Percentiles rank a stretch among this genome's conserved stretches.
These are phyloP conservation scores for Effrenium voratum DNA, from an alignment of 73 alveolate genomes.

Conservation along the genomic window DNA sequence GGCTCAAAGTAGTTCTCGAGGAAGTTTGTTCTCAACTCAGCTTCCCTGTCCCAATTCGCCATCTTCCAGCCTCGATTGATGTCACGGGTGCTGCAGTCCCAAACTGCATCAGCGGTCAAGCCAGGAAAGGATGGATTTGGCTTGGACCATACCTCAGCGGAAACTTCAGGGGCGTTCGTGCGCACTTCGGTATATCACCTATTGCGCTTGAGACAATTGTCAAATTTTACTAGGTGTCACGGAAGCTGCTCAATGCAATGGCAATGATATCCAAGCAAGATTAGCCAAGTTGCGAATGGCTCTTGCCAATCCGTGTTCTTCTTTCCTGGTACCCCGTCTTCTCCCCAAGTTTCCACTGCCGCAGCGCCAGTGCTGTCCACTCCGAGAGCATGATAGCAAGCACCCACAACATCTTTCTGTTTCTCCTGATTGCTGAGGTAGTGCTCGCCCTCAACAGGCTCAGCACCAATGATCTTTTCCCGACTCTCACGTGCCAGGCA, in stretches of 20 bases:
- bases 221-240: no score
- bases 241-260: no score
- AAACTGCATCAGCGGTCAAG: conserved; percentile 18
- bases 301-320: conserved; percentile 31
- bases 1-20: conserved; percentile 3
- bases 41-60: background rate
- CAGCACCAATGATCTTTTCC: conserved; percentile 14
- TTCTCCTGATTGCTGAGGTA: conserved; percentile 18
- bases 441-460: conserved; percentile 25
- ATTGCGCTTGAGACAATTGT: no score
- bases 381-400: background rate
- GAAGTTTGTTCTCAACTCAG: background rate
- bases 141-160: no score
- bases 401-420: conserved; percentile 13
- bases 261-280: no score
- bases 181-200: no score
- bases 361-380: background rate
- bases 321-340: conserved; percentile 10
- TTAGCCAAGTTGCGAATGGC: no score
- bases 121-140: conserved; percentile 16
- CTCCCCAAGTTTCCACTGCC: conserved; percentile 30
- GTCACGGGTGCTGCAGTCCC: conserved; percentile 46
- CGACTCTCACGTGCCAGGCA: conserved; percentile 33
- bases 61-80: conserved; percentile 30
- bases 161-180: no score